Percentiles rank a stretch among this genome's conserved stretches.
phyloP scores from a whole-genome alignment of 2,329 filamentous ascomycete species.

The Alternaria metachromatica region DNA sequence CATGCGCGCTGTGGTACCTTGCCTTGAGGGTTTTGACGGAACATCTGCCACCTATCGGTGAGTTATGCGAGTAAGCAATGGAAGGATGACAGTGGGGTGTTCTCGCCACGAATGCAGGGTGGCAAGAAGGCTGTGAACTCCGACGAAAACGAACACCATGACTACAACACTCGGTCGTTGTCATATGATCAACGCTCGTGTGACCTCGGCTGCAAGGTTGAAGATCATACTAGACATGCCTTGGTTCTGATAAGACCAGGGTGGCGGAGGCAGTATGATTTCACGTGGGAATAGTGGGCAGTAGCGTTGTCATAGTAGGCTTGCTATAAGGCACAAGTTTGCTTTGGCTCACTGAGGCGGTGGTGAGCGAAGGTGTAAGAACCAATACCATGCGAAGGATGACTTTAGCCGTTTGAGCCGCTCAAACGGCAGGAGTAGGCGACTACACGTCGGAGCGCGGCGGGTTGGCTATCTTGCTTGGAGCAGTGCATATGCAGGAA shows the following conservation, averaged over 20 bases:
- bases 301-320: background rate
- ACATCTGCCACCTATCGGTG: background rate
- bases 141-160: background rate
- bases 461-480: background rate
- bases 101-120: background rate
- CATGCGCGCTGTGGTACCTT: background rate
- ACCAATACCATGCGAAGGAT: background rate
- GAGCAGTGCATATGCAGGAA: background rate
- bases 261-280: background rate
- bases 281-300: background rate
- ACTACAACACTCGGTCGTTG: background rate
- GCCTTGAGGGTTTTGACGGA: background rate
- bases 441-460: conserved; percentile 6
- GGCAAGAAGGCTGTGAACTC: conserved; percentile 3
- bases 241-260: background rate
- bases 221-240: background rate
- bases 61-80: background rate
- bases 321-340: background rate
- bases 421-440: conserved; percentile 14
- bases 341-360: background rate
- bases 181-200: background rate
- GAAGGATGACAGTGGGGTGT: background rate
- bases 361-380: background rate
- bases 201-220: background rate
- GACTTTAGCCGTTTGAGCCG: conserved; percentile 12